Conservation (phyloP, 73 alveolate species). For the Tetrahymena borealis region DNA sequence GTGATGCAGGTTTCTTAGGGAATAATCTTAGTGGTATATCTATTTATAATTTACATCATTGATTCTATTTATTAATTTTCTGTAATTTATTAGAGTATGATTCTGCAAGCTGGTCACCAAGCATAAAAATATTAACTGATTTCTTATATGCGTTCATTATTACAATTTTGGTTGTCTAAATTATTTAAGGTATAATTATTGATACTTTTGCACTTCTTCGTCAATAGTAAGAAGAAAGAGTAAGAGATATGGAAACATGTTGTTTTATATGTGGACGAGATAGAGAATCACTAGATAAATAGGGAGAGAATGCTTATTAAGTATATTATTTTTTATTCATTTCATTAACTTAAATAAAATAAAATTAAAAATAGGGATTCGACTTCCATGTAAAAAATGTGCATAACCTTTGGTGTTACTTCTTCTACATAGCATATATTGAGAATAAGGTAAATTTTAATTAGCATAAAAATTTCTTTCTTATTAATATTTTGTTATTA, state of each 20-base stretch:
- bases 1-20: background rate
- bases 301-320: background rate
- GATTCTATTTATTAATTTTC: background rate
- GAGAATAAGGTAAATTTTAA: background rate
- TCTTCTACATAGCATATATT: background rate
- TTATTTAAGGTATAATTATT: background rate
- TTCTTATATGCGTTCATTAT: background rate
- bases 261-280: constrained; percentile 1
- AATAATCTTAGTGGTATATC: background rate
- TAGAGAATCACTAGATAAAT: background rate
- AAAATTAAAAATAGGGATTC: background rate
- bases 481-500: background rate
- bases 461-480: background rate
- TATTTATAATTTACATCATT: background rate
- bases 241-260: background rate
- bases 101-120: background rate
- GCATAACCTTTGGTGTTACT: background rate
- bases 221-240: background rate
- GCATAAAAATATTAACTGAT: background rate
- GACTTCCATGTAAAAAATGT: background rate
- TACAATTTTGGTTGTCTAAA: background rate
- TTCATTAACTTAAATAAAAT: background rate
- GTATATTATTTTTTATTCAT: background rate
- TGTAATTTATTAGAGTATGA: background rate
- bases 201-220: background rate